phyloP scores from a whole-genome alignment of 179 eudicot species.

The Silene vulgaris region DNA sequence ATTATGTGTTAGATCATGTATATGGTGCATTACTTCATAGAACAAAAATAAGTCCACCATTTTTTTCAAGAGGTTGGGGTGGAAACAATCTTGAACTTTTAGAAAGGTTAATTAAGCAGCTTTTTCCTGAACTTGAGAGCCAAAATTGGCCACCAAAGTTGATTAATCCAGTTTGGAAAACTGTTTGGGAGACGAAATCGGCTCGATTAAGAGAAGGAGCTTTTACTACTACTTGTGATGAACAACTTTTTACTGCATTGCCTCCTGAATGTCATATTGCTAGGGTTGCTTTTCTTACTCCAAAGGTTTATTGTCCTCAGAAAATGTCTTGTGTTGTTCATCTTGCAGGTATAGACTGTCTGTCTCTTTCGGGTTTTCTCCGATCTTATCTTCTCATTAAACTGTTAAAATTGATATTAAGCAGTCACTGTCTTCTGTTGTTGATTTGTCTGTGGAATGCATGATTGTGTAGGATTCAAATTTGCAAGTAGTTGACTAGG shows the following conservation, averaged over 20 bases:
- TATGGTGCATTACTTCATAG: conserved; percentile 95
- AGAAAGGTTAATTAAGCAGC: conserved; percentile 66
- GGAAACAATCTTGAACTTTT: conserved; percentile 79
- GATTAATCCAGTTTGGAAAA: conserved; percentile 72
- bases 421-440: no score
- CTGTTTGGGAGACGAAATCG: conserved; percentile 79
- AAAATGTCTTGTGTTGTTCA: conserved; percentile 95
- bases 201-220: conserved; percentile 77
- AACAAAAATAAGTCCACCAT: conserved; percentile 76
- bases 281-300: conserved; percentile 85
- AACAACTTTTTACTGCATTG: conserved; percentile 77
- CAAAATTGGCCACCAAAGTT: conserved; percentile 70
- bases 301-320: conserved; percentile 53
- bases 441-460: background rate
- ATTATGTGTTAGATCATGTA: conserved; percentile 90
- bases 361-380: no score
- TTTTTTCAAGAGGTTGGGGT: conserved; percentile 94
- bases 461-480: background rate
- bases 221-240: conserved; percentile 86
- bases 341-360: conserved; percentile 66
- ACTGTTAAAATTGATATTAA: no score
- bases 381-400: no score
- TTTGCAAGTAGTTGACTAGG: no score
- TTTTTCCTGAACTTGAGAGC: conserved; percentile 69
- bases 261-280: conserved; percentile 89